A percentile compares a stretch with the other conserved stretches of the same genome.
Conservation (phyloP, 371 early-diverging fungal genomes). For the Quaeritorhiza haematococci region DNA sequence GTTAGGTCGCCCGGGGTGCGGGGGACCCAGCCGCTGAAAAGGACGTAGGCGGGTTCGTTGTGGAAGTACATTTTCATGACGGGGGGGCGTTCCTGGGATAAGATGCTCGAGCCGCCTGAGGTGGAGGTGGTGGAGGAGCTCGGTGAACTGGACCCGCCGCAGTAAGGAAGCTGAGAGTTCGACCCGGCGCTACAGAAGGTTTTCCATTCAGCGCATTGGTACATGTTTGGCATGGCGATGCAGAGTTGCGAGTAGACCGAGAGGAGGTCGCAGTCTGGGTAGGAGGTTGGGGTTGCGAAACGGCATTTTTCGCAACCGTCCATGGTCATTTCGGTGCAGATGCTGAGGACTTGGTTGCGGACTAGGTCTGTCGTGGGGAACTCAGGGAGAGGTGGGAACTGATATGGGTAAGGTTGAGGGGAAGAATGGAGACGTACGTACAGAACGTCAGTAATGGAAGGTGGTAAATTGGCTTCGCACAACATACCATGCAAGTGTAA, state of each 20-base stretch:
- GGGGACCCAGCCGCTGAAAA: slow-evolving; percentile 40
- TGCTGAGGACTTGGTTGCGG: slow-evolving; percentile 40
- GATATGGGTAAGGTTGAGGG: too few relatives aligned
- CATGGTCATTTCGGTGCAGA: slow-evolving; percentile 60
- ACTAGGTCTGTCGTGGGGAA: slow-evolving; percentile 49
- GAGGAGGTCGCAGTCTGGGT: slow-evolving; percentile 35
- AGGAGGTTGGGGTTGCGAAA: slow-evolving; percentile 13
- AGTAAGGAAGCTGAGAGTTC: slow-evolving; percentile 1
- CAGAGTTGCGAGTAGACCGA: slow-evolving; percentile 45
- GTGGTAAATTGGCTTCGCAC: too few relatives aligned
- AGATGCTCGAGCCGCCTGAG: too few relatives aligned
- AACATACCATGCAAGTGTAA: too few relatives aligned
- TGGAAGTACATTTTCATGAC: slow-evolving; percentile 2
- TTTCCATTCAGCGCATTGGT: slow-evolving; percentile 45
- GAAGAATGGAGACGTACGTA: too few relatives aligned
- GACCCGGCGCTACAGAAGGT: slow-evolving; percentile 38
- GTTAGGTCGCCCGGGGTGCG: slow-evolving; percentile 15
- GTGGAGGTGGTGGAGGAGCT: too few relatives aligned
- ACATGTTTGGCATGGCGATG: slow-evolving; percentile 56
- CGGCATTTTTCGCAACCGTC: slow-evolving; percentile 51
- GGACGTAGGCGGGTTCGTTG: slow-evolving; percentile 21
- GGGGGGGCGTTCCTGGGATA: too few relatives aligned
- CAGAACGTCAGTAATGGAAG: too few relatives aligned
- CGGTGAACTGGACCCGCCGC: slow-evolving; percentile 11
- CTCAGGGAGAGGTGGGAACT: slow-evolving; percentile 37